Percentiles rank a stretch among this genome's conserved stretches.
These are phyloP conservation scores for Trichothecium roseum DNA, from an alignment of 2,329 filamentous ascomycete genomes.

Conservation along the genomic window DNA sequence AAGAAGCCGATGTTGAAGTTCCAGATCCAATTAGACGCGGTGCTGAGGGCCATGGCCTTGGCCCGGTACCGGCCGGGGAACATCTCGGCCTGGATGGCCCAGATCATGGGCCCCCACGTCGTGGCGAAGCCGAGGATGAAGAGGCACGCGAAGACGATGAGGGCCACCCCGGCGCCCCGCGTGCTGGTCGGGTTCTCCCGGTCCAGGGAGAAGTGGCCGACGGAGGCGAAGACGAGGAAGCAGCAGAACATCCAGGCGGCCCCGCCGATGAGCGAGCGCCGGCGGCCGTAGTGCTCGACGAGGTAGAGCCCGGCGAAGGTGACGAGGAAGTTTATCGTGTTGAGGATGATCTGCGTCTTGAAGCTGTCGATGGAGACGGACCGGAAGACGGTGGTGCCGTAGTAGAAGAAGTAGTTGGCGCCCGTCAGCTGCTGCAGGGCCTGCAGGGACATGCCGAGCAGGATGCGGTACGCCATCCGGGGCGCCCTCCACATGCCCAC, in stretches of 20 bases:
- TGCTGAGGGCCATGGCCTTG: conserved; percentile 49
- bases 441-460: conserved; percentile 50
- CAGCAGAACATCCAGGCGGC: conserved; percentile 50
- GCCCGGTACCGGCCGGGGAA: conserved; percentile 54
- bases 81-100: conserved; percentile 54
- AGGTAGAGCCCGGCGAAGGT: conserved; percentile 61
- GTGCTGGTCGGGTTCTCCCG: conserved; percentile 21
- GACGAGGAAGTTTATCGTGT: conserved; percentile 55
- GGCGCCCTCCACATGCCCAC: conserved; percentile 54
- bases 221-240: conserved; percentile 47
- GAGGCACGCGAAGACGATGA: conserved; percentile 53
- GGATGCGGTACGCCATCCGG: conserved; percentile 51
- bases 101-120: conserved; percentile 57
- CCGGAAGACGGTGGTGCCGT: conserved; percentile 41
- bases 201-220: conserved; percentile 38
- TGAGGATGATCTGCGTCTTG: conserved; percentile 57
- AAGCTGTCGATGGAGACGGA: conserved; percentile 46
- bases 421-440: conserved; percentile 58
- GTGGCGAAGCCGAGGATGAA: conserved; percentile 58
- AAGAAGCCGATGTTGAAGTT: conserved; percentile 71
- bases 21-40: conserved; percentile 59
- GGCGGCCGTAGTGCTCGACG: conserved; percentile 57
- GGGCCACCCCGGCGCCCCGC: conserved; percentile 39
- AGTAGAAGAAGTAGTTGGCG: conserved; percentile 59
- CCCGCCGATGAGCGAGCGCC: conserved; percentile 52